Conservation (phyloP, 306 rosid species). For the Bauhinia variegata region DNA sequence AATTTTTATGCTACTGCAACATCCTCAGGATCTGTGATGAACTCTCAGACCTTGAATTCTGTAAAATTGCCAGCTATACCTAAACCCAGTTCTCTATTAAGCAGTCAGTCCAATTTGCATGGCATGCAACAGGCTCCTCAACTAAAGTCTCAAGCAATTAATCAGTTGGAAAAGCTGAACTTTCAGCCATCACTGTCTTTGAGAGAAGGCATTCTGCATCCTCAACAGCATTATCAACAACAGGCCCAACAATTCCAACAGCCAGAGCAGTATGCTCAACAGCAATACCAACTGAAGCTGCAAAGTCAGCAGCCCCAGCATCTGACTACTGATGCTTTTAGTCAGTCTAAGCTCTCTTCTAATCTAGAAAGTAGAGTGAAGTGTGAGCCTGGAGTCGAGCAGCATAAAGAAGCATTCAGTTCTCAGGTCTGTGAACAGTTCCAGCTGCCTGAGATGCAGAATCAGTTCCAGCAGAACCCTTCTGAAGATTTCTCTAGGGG, state of each 20-base stretch:
- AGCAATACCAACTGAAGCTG: slow-evolving; percentile 60
- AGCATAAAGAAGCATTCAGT: slow-evolving; percentile 59
- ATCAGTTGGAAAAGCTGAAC: slow-evolving; percentile 76
- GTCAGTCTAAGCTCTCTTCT: slow-evolving; percentile 67
- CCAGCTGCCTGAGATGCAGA: slow-evolving; percentile 69
- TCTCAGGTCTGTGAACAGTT: slow-evolving; percentile 67
- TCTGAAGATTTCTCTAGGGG: slow-evolving; percentile 59
- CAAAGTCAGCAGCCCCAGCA: slow-evolving; percentile 71
- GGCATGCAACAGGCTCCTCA: slow-evolving; percentile 66
- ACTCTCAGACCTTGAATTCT: slow-evolving; percentile 66
- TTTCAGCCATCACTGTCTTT: slow-evolving; percentile 66
- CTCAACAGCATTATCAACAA: slow-evolving; percentile 74
- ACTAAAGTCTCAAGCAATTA: slow-evolving; percentile 61
- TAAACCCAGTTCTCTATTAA: slow-evolving; percentile 59
- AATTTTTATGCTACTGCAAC: slow-evolving; percentile 62
- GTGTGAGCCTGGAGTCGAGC: slow-evolving; percentile 68
- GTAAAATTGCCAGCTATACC: slow-evolving; percentile 62
- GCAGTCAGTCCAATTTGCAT: slow-evolving; percentile 71
- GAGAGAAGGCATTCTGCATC: slow-evolving; percentile 59
- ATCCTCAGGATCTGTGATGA: slow-evolving; percentile 77
- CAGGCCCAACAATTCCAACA: slow-evolving; percentile 77
- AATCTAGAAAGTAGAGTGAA: slow-evolving; percentile 64
- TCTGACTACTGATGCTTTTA: slow-evolving; percentile 59
- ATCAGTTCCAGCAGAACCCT: slow-evolving; percentile 71
- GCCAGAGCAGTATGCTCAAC: slow-evolving; percentile 63